Conservation (phyloP, 495 filamentous ascomycete species). For the Podospora pseudocomata region DNA sequence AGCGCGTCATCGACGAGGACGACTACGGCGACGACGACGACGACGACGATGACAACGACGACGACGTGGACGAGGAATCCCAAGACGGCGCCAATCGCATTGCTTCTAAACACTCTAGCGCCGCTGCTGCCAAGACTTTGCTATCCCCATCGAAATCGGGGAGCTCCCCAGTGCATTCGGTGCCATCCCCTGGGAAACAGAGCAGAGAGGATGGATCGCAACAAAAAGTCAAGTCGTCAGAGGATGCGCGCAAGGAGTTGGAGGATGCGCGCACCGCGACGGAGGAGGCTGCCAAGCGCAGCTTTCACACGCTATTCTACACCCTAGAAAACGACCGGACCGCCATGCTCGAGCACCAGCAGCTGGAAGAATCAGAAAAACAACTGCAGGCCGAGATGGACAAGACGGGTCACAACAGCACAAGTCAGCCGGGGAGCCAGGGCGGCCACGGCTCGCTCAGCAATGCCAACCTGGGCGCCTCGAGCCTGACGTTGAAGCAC, state of each 20-base stretch:
- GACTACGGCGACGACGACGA: constrained; percentile 87
- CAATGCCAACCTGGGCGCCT: constrained; percentile 90
- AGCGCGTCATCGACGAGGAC: constrained; percentile 64
- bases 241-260: constrained; percentile 86
- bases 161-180: constrained; percentile 54
- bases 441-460: constrained; percentile 75
- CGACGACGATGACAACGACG: constrained; percentile 78
- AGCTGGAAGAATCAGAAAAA: constrained; percentile 91
- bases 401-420: constrained; percentile 50
- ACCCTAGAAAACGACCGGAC: constrained; percentile 91
- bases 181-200: constrained; percentile 49
- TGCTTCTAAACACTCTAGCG: constrained; percentile 51
- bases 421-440: constrained; percentile 44
- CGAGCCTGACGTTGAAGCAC: constrained; percentile 94
- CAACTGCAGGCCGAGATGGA: constrained; percentile 94
- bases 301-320: constrained; percentile 88
- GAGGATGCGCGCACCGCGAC: constrained; percentile 92
- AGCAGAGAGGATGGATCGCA: constrained; percentile 44
- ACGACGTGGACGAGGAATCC: constrained; percentile 59
- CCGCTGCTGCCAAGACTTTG: constrained; percentile 43
- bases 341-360: constrained; percentile 96
- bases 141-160: constrained; percentile 56
- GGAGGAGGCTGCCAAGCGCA: constrained; percentile 82
- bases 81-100: constrained; percentile 24
- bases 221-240: constrained; percentile 60